Conservation (phyloP, 345 rosid species). For the Toxicodendron radicans region DNA sequence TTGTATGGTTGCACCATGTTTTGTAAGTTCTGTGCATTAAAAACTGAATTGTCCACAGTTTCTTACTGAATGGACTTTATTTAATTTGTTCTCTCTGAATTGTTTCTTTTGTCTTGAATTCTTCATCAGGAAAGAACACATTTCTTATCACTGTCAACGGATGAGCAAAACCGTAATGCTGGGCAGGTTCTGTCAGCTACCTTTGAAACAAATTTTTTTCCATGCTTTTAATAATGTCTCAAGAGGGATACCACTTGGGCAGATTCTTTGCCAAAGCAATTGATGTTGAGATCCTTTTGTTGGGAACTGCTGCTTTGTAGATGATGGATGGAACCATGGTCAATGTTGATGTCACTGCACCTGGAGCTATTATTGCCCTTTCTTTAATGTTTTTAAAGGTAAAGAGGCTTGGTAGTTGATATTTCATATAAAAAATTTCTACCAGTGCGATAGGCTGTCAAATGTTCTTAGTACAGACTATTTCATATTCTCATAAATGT, state of each 20-base stretch:
- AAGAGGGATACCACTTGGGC: neutral
- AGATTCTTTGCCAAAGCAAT: neutral
- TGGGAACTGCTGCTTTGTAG: constrained; percentile 36
- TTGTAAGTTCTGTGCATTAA: constrained; percentile 19
- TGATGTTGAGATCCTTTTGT: constrained; percentile 12
- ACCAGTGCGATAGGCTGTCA: neutral
- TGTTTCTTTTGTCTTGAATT: constrained; percentile 18
- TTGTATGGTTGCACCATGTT: constrained; percentile 2
- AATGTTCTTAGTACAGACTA: neutral
- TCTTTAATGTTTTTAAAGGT: constrained; percentile 93
- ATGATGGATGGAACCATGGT: constrained; percentile 76
- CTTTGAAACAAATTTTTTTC: constrained; percentile 17
- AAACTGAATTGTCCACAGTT: constrained; percentile 11
- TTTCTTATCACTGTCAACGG: constrained; percentile 45
- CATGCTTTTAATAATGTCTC: neutral
- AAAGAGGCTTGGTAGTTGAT: constrained; percentile 18
- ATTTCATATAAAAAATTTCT: constrained; percentile 16
- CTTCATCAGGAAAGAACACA: constrained; percentile 62
- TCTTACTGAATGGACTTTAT: constrained; percentile 4
- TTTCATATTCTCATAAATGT: neutral
- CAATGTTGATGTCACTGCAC: constrained; percentile 94
- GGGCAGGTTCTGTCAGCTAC: constrained; percentile 63
- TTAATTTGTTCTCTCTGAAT: constrained; percentile 18
- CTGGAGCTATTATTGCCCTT: constrained; percentile 92
- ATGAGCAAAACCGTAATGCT: constrained; percentile 61